These are phyloP conservation scores for Melocanna baccifera DNA, from an alignment of 176 grass and related monocot genomes.

Conservation along the genomic window DNA sequence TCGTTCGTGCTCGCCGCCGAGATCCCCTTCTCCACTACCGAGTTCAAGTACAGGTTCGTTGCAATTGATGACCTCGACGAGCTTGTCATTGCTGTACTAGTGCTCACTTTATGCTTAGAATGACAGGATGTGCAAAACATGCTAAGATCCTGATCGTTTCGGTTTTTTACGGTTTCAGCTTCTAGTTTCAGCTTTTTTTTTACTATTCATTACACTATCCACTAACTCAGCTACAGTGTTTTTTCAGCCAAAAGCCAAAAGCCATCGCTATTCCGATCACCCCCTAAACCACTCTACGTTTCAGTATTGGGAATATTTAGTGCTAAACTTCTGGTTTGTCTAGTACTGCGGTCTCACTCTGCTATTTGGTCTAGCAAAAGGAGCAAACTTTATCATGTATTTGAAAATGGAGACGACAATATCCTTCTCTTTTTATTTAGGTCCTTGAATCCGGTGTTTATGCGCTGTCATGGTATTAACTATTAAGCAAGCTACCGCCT, in stretches of 20 bases:
- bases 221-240: no score
- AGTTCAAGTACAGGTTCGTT: no score
- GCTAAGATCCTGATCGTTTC: no score
- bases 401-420: background rate
- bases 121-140: background rate
- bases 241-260: no score
- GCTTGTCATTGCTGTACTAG: background rate
- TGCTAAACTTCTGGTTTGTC: background rate
- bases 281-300: background rate
- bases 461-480: background rate
- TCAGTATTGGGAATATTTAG: background rate
- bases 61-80: background rate
- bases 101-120: conserved; percentile 10
- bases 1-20: conserved; percentile 30
- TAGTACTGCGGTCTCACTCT: background rate
- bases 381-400: background rate
- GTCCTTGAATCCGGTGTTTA: background rate
- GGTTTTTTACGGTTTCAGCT: no score
- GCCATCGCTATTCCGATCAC: no score
- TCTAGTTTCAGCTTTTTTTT: no score
- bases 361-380: background rate
- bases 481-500: background rate
- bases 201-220: no score
- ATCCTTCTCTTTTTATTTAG: background rate
- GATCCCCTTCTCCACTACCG: conserved; percentile 19